Conservation (phyloP, 495 filamentous ascomycete species). For the Ascodesmis nigricans region DNA sequence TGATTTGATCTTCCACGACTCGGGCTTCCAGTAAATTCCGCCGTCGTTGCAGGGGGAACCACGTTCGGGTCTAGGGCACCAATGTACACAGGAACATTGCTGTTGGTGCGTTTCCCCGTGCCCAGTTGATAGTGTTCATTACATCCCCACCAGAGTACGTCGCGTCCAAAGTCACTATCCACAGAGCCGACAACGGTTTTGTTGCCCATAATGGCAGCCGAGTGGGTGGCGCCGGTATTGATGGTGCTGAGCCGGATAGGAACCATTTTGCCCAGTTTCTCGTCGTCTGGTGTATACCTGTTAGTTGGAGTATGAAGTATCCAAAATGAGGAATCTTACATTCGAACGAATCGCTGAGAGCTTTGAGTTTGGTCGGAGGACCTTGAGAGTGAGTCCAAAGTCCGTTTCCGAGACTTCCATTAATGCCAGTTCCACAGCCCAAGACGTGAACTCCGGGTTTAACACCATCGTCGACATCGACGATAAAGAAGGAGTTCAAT, state of each 20-base stretch:
- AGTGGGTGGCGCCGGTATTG: slow-evolving; percentile 56
- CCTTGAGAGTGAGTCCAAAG: slow-evolving; percentile 78
- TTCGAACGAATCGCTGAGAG: slow-evolving; percentile 60
- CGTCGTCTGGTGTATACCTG: slow-evolving; percentile 30
- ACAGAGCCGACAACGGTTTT: slow-evolving; percentile 29
- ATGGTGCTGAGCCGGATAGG: slow-evolving; percentile 59
- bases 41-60: slow-evolving; percentile 13
- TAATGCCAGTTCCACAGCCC: slow-evolving; percentile 68
- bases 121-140: slow-evolving; percentile 89
- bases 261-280: slow-evolving; percentile 36
- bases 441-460: slow-evolving; percentile 49
- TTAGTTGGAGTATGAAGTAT: slow-evolving; percentile 4
- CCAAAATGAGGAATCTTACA: slow-evolving; percentile 21
- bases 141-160: slow-evolving; percentile 79
- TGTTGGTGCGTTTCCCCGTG: slow-evolving; percentile 69
- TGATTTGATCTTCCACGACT: slow-evolving; percentile 1
- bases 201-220: slow-evolving; percentile 53
- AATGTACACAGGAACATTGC: slow-evolving; percentile 51
- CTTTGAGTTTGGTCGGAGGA: slow-evolving; percentile 57
- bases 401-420: slow-evolving; percentile 60
- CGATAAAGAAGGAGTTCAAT: slow-evolving; percentile 59
- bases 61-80: slow-evolving; percentile 36
- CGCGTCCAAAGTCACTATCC: slow-evolving; percentile 53
- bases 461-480: slow-evolving; percentile 42
- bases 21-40: slow-evolving; percentile 22